Evolutionary conservation across 331 rosid species (phyloP), one percentile per base, ranked within the genome.

Genomic region (Spiraea crenata): DNA sequence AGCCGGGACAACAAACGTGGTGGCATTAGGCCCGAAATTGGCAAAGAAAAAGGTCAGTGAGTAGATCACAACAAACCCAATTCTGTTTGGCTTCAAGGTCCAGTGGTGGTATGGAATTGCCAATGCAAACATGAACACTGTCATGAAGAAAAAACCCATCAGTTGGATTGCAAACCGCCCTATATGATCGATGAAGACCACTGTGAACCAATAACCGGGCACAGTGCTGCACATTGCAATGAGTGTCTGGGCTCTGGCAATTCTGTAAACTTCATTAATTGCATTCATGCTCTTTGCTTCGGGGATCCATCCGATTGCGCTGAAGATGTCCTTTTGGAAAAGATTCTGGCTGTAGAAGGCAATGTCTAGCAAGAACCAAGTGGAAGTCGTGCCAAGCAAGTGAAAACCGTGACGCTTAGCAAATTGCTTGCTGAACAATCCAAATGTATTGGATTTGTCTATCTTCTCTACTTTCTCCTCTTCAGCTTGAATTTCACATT

Each of bases 61-160:
- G 75, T 93, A 93, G 72, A 93, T 87, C 25, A 64, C 82, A 6
- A 93, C 58, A 39, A 93, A 93, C 67, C 93, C 97, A 42, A 84
- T 61, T 37, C 76, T 42, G 86, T 93, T 74, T 0, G 68, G 75
- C 35, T 57, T 73, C 59, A 67, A 2, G 2, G 73, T 90, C 98
- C 98, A 92, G 51, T 92, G 98, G 61, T 92, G 44, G 76, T 93
- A 92, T 3, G 98, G 98, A 74, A 92, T 69, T 0, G 96, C 98
- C 0, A 92, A 69, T 2, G 96, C 93, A 64, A 93, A 90, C 98
- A 93, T 93, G 88, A 93, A 93, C 10, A 88, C 86, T 0, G 98
- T 93, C 98, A 93, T 93, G 92, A 90, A 88, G 77, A 90, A 86
- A 80, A 93, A 93, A 0, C 98, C 98, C 87, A 90, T 82, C 67